These are phyloP conservation scores for Aulographum hederae DNA, from an alignment of 2,329 filamentous ascomycete species.

Conservation along the genomic window DNA sequence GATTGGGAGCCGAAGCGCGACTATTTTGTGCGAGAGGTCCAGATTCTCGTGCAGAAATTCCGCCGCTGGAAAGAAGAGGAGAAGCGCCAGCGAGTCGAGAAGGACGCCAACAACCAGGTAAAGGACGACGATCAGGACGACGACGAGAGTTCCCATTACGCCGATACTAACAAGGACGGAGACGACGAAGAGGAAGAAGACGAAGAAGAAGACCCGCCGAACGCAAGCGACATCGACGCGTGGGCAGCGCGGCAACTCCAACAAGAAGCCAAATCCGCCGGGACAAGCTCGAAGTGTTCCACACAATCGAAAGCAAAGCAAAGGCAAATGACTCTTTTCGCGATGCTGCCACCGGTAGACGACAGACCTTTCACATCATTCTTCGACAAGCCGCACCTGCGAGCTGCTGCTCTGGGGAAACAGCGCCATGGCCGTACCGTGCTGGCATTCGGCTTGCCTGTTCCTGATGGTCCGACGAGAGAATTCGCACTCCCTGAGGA, in stretches of 20 bases:
- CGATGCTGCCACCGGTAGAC: constrained; percentile 13
- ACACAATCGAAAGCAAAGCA: constrained; percentile 10
- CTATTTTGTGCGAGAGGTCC: constrained; percentile 70
- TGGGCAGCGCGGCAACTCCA: constrained; percentile 58
- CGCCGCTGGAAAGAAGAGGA: constrained; percentile 77
- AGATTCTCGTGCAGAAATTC: constrained; percentile 73
- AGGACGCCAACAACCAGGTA: constrained; percentile 40
- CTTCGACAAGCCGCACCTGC: constrained; percentile 61
- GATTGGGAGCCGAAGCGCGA: constrained; percentile 71
- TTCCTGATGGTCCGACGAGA: constrained; percentile 52
- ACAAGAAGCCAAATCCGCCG: constrained; percentile 41
- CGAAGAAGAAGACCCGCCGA: constrained; percentile 23
- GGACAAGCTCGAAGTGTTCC: too few species aligned
- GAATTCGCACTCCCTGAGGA: constrained; percentile 64
- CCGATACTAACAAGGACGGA: constrained; percentile 19
- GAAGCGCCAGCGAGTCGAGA: constrained; percentile 60
- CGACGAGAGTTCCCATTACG: constrained; percentile 15
- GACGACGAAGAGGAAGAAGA: constrained; percentile 19
- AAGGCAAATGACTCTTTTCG: constrained; percentile 9
- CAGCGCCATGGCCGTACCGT: constrained; percentile 50
- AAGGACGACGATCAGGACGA: constrained; percentile 20
- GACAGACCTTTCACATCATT: constrained; percentile 66
- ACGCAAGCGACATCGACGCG: constrained; percentile 53
- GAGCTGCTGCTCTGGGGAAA: constrained; percentile 60
- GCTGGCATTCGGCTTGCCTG: constrained; percentile 62